Percentiles rank a stretch among this genome's conserved stretches.
These are phyloP conservation scores for Amanita thiersii DNA, from an alignment of 768 basidiomycete genomes.

Conservation along the genomic window DNA sequence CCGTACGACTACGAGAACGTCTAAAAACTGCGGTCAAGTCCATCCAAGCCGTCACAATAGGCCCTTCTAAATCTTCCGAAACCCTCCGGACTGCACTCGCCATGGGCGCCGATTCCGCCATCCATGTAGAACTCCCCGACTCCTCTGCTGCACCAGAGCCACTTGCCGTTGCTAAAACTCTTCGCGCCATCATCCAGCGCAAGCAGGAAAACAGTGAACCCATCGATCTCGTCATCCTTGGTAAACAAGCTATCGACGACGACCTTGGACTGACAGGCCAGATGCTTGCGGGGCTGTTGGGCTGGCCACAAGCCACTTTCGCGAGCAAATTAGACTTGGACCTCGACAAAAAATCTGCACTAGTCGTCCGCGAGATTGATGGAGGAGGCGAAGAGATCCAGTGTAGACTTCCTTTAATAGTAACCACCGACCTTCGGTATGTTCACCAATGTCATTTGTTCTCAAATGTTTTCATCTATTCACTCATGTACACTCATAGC, in stretches of 20 bases:
- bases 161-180: constrained; percentile 80
- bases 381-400: constrained; percentile 83
- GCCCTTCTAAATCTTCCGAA: constrained; percentile 83
- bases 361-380: constrained; percentile 86
- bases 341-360: constrained; percentile 49
- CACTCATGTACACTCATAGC: constrained; percentile 25
- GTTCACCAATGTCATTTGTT: constrained; percentile 16
- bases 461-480: not conserved
- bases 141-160: constrained; percentile 74
- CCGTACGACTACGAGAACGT: constrained; percentile 85
- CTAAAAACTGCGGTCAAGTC: constrained; percentile 70
- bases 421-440: constrained; percentile 91
- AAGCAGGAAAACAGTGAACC: constrained; percentile 33
- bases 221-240: constrained; percentile 87
- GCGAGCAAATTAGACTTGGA: constrained; percentile 82
- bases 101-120: constrained; percentile 91
- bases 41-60: constrained; percentile 92
- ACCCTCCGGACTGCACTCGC: constrained; percentile 93
- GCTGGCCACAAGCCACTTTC: constrained; percentile 93
- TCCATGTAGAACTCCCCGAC: constrained; percentile 86
- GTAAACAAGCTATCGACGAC: constrained; percentile 98
- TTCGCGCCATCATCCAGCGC: constrained; percentile 66
- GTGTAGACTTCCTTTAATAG: constrained; percentile 71
- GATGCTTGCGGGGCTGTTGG: constrained; percentile 90
- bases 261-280: constrained; percentile 94